Evolutionary conservation across 1,139 yeast genomes (phyloP).

Genomic region (Arxiozyma bovina): DNA sequence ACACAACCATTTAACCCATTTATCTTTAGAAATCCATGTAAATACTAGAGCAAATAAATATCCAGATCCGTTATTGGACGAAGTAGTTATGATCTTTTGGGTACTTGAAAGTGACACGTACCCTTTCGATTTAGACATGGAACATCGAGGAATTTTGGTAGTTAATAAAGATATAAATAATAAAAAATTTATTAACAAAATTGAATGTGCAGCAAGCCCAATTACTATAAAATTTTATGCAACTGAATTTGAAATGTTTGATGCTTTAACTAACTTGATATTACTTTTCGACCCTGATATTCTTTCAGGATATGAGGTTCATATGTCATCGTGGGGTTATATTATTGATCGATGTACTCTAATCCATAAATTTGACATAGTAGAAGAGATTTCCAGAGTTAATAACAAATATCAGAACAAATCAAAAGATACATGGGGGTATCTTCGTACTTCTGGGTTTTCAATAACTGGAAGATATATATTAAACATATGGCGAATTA

Average conservation of each 20-base stretch:
- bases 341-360: slow-evolving; percentile 54
- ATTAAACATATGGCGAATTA: slow-evolving; percentile 73
- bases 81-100: slow-evolving; percentile 56
- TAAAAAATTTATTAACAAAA: slow-evolving; percentile 1
- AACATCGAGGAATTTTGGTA: slow-evolving; percentile 34
- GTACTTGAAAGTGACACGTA: slow-evolving; percentile 42
- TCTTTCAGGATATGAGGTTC: slow-evolving; percentile 76
- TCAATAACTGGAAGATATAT: slow-evolving; percentile 71
- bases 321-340: slow-evolving; percentile 83
- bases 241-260: slow-evolving; percentile 50
- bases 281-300: slow-evolving; percentile 76
- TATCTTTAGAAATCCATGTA: slow-evolving; percentile 61
- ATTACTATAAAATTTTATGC: slow-evolving; percentile 32
- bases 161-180: slow-evolving; percentile 8
- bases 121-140: slow-evolving; percentile 28
- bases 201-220: slow-evolving; percentile 14
- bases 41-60: slow-evolving; percentile 40
- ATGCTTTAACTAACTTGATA: slow-evolving; percentile 47
- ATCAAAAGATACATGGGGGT: slow-evolving; percentile 72
- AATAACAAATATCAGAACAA: slow-evolving; percentile 42
- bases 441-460: slow-evolving; percentile 64
- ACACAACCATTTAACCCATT: slow-evolving; percentile 42
- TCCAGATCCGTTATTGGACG: slow-evolving; percentile 64
- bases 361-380: slow-evolving; percentile 45
- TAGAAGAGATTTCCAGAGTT: slow-evolving; percentile 45